phyloP scores from a whole-genome alignment of 2,329 filamentous ascomycete species.

The Metarhizium anisopliae region DNA sequence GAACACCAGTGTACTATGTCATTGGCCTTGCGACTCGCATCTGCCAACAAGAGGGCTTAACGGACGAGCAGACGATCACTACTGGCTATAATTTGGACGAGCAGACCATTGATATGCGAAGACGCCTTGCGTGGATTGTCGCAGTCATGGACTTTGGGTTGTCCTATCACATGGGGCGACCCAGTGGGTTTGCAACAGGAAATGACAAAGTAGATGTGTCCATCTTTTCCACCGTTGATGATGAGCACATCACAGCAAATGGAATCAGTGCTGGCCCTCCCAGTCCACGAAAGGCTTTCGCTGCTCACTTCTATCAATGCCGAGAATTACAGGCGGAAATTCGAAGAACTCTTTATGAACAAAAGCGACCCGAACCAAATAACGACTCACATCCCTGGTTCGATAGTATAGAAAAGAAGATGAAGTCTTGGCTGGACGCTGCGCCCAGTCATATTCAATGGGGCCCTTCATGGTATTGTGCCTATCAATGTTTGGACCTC shows the following conservation, averaged over 20 bases:
- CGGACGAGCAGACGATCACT: slow-evolving; percentile 80
- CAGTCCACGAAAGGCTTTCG: slow-evolving; percentile 76
- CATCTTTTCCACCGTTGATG: slow-evolving; percentile 76
- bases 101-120: slow-evolving; percentile 79
- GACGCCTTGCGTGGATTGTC: slow-evolving; percentile 81
- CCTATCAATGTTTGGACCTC: background rate
- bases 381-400: slow-evolving; percentile 87
- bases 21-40: slow-evolving; percentile 81
- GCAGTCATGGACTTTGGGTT: slow-evolving; percentile 83
- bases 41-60: slow-evolving; percentile 79
- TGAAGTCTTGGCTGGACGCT: slow-evolving; percentile 70
- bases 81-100: slow-evolving; percentile 55
- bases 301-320: slow-evolving; percentile 93
- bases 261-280: slow-evolving; percentile 65
- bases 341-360: slow-evolving; percentile 74
- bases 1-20: slow-evolving; percentile 89
- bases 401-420: slow-evolving; percentile 63
- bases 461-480: slow-evolving; percentile 70
- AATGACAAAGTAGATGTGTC: slow-evolving; percentile 77
- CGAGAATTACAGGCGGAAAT: slow-evolving; percentile 81
- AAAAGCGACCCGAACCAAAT: slow-evolving; percentile 66
- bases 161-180: slow-evolving; percentile 78
- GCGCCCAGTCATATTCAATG: slow-evolving; percentile 63
- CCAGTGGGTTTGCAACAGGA: slow-evolving; percentile 73
- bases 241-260: slow-evolving; percentile 69